Percentiles rank a stretch among this genome's conserved stretches.
Evolutionary conservation across 768 basidiomycete species (phyloP).

Genomic region (Coprinellus micaceus): DNA sequence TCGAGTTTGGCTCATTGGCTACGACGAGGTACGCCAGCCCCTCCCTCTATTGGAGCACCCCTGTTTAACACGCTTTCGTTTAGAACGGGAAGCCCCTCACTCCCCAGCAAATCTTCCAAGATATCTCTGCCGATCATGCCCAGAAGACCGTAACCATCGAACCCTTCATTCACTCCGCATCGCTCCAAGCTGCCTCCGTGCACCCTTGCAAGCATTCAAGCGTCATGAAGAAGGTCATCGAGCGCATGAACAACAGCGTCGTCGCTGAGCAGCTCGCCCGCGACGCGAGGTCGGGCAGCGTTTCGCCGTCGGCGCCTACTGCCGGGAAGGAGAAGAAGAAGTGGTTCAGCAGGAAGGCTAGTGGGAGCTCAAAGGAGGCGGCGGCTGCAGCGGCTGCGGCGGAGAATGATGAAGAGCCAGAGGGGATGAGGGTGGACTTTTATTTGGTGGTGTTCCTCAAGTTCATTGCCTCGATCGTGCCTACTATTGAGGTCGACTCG

Average conservation of each 20-base stretch:
- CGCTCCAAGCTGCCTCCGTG: slow-evolving; percentile 85
- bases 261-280: slow-evolving; percentile 67
- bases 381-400: slow-evolving; percentile 41
- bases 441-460: slow-evolving; percentile 98
- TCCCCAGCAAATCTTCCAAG: slow-evolving; percentile 91
- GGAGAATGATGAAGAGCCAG: slow-evolving; percentile 66
- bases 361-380: slow-evolving; percentile 51
- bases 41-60: slow-evolving; percentile 9
- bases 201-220: slow-evolving; percentile 98
- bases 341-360: slow-evolving; percentile 80
- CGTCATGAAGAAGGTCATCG: slow-evolving; percentile 99
- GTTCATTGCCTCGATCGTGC: slow-evolving; percentile 97
- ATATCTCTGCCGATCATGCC: slow-evolving; percentile 95
- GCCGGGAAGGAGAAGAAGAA: slow-evolving; percentile 70
- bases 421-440: slow-evolving; percentile 96
- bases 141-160: slow-evolving; percentile 99
- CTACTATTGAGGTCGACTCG: slow-evolving; percentile 97
- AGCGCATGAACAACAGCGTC: slow-evolving; percentile 91
- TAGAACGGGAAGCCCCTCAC: slow-evolving; percentile 88
- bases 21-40: slow-evolving; percentile 72
- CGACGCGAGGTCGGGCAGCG: slow-evolving; percentile 42
- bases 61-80: background rate
- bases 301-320: slow-evolving; percentile 19
- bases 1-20: slow-evolving; percentile 94
- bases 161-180: slow-evolving; percentile 89